These are phyloP conservation scores for Alternaria burnsii DNA, from an alignment of 2,329 filamentous ascomycete genomes.

Conservation along the genomic window DNA sequence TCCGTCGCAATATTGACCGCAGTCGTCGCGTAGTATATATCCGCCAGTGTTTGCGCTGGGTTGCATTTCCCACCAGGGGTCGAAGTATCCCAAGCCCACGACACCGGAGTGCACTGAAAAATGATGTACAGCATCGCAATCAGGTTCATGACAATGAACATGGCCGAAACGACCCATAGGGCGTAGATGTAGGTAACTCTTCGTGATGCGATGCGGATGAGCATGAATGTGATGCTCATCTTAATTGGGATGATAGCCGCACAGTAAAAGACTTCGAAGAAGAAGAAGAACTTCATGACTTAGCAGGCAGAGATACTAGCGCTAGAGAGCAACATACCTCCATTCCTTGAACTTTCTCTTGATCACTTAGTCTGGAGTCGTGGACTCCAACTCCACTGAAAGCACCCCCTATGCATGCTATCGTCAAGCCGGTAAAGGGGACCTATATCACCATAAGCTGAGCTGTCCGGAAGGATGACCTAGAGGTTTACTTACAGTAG, in stretches of 20 bases:
- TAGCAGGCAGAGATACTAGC: background rate
- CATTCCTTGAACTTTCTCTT: conserved; percentile 12
- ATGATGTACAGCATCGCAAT: conserved; percentile 17
- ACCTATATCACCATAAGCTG: conserved; percentile 1
- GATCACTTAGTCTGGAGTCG: conserved; percentile 1
- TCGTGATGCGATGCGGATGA: conserved; percentile 14
- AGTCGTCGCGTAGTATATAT: conserved; percentile 17
- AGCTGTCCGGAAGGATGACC: background rate
- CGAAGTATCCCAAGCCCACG: conserved; percentile 17
- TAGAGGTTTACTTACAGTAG: conserved; percentile 1
- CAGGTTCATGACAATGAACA: conserved; percentile 17
- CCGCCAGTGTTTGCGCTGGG: conserved; percentile 12
- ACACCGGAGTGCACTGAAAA: conserved; percentile 14
- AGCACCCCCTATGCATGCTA: conserved; percentile 16
- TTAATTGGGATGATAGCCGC: conserved; percentile 16
- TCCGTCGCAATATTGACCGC: conserved; percentile 18
- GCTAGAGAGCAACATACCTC: conserved; percentile 3
- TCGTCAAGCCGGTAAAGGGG: conserved; percentile 15
- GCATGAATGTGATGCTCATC: conserved; percentile 20
- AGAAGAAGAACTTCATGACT: conserved; percentile 13
- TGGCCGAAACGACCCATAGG: conserved; percentile 11
- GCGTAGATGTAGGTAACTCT: conserved; percentile 11
- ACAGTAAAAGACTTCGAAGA: conserved; percentile 16
- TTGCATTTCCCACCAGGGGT: conserved; percentile 16
- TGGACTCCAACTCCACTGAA: conserved; percentile 15